Base-by-base conservation (phyloP, 768 basidiomycete species). In the Mycena galericulata region DNA sequence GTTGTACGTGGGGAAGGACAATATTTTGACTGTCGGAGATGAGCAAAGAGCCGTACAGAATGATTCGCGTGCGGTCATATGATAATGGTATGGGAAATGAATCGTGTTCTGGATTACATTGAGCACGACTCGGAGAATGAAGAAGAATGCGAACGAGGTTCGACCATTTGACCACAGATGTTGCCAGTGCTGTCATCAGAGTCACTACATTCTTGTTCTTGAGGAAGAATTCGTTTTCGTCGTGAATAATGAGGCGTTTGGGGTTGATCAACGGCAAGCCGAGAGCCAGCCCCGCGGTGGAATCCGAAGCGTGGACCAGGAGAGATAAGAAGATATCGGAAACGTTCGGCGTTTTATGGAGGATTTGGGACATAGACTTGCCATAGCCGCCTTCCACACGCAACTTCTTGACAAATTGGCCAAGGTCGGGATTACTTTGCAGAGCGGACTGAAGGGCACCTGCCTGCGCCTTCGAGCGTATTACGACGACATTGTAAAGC, bases 301-400 rank as follows among this genome's bases (percentile, higher is more conserved):
- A 41, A 29, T 54, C 61, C 2, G 32, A 5, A 17, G 46, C 15
- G 27, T 15, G 61, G 22, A 53, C 17, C 7, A 22, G 38, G 22
- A 62, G 50, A 15, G 36, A 62, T 11, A 53, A 17, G 22, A 53
- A 12, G 2, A 62, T 12, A 12, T 62, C 50, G 9, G 2, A 24
- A 30, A 62, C 22, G 18, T 62, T 62, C 0, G 50, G 50, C 5
- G 61, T 53, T 9, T 32, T 41, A 14, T 41, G 29, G 12, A 62
- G 50, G 3, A 62, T 53, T 1, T 32, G 2, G 4, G 30, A 29
- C 40, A 62, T 53, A 2, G 30, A 1, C 6, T 24, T 43, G 4
- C 49, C 61, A 24, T 41, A 62, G 22, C 50, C 61, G 14, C 50
- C 50, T 34, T 62, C 50, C 0, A 54, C 61, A 29, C 61, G 61